These are phyloP conservation scores for Lophiostoma macrostomum DNA, from an alignment of 495 filamentous ascomycete genomes.

Conservation along the genomic window DNA sequence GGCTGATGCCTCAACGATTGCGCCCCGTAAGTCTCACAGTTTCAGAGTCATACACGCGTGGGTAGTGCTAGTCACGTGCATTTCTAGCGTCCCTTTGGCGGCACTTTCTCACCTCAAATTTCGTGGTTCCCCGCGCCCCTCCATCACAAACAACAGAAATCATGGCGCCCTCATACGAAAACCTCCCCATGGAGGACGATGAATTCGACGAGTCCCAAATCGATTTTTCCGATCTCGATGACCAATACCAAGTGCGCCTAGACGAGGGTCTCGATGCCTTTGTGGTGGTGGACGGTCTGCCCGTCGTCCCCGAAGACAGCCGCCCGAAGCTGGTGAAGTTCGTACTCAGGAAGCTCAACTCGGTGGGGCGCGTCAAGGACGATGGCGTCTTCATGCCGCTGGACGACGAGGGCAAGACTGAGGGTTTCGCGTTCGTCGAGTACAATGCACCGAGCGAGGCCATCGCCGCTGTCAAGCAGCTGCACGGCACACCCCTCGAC, in stretches of 20 bases:
- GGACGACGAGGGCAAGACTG: slow-evolving; percentile 72
- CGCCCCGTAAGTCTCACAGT: no score
- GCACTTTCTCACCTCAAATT: slow-evolving; percentile 16
- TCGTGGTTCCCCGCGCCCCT: not conserved
- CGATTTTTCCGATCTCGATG: slow-evolving; percentile 88
- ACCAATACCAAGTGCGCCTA: slow-evolving; percentile 89
- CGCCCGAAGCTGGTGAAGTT: slow-evolving; percentile 92
- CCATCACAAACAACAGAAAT: slow-evolving; percentile 19
- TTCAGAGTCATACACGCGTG: no score
- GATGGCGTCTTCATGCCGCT: slow-evolving; percentile 92
- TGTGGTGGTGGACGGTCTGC: slow-evolving; percentile 90
- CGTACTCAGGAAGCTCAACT: slow-evolving; percentile 82
- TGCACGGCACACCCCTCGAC: slow-evolving; percentile 81
- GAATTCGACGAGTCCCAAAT: slow-evolving; percentile 83
- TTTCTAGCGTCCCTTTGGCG: not conserved
- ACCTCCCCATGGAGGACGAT: slow-evolving; percentile 68
- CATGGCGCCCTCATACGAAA: slow-evolving; percentile 74
- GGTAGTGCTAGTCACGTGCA: no score
- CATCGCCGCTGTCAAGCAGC: slow-evolving; percentile 75
- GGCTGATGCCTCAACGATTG: no score
- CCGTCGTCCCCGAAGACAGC: slow-evolving; percentile 76
- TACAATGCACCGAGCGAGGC: slow-evolving; percentile 92
- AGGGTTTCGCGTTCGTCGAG: slow-evolving; percentile 94
- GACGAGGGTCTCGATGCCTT: slow-evolving; percentile 96
- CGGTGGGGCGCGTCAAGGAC: slow-evolving; percentile 77